A percentile compares a stretch with the other conserved stretches of the same genome.
These are phyloP conservation scores for Cryptococcus maquisensis DNA, from an alignment of 1,284 basidiomycete genomes.

Conservation along the genomic window DNA sequence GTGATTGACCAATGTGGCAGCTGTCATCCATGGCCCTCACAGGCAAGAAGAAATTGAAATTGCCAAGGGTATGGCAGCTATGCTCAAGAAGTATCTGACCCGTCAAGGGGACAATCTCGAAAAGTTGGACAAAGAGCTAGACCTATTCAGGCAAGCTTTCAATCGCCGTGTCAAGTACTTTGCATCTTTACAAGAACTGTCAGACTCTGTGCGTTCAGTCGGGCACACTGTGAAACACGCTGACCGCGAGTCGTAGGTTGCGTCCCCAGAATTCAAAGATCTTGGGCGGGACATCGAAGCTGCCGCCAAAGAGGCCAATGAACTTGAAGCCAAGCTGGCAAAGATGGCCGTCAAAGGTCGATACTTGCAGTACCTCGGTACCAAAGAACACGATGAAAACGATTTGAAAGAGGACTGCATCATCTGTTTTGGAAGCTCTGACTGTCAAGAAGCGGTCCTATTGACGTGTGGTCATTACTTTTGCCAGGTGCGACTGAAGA, in stretches of 20 bases:
- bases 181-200: constrained; percentile 44
- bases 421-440: constrained; percentile 43
- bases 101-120: constrained; percentile 25
- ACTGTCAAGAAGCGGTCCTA: constrained; percentile 33
- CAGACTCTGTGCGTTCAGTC: constrained; percentile 37
- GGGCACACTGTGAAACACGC: neutral
- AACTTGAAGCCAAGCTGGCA: constrained; percentile 27
- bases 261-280: constrained; percentile 23
- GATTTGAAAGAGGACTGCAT: constrained; percentile 41
- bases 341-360: constrained; percentile 30
- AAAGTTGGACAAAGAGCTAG: constrained; percentile 42
- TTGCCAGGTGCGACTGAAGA: constrained; percentile 27
- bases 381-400: constrained; percentile 16
- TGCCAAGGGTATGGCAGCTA: constrained; percentile 9
- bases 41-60: constrained; percentile 25
- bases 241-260: constrained; percentile 6
- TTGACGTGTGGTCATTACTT: constrained; percentile 44
- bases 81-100: constrained; percentile 19
- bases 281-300: constrained; percentile 18
- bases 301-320: constrained; percentile 12
- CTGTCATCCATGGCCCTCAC: constrained; percentile 15
- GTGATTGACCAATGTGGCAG: neutral
- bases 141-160: constrained; percentile 39
- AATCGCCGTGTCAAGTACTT: constrained; percentile 44
- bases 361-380: constrained; percentile 34